These are phyloP conservation scores for Priceomyces castillae DNA, from an alignment of 805 yeast species.

Conservation along the genomic window DNA sequence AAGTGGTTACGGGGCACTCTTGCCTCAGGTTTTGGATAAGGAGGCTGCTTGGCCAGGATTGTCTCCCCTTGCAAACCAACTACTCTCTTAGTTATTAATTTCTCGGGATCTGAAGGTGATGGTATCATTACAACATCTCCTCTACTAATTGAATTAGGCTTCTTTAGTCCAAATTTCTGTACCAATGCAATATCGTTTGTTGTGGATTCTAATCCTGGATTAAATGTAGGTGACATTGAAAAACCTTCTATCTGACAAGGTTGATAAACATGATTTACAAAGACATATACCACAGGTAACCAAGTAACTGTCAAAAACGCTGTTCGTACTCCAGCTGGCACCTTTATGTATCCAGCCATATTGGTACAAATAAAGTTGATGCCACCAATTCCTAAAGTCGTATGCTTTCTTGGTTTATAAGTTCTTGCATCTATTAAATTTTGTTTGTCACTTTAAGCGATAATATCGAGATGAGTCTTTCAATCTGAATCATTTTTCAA, in stretches of 20 bases:
- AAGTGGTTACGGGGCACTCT: constrained; percentile 74
- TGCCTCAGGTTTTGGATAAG: constrained; percentile 63
- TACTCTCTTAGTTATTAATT: constrained; percentile 74
- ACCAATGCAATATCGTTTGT: constrained; percentile 62
- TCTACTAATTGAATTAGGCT: constrained; percentile 44
- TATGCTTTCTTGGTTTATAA: no score
- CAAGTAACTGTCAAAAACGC: constrained; percentile 45
- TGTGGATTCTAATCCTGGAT: constrained; percentile 54
- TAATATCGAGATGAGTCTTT: not conserved
- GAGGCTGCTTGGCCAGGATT: constrained; percentile 53
- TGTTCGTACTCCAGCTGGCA: constrained; percentile 15
- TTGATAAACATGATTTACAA: constrained; percentile 68
- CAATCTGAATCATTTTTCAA: not conserved
- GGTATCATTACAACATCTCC: constrained; percentile 77
- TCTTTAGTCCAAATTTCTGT: constrained; percentile 58
- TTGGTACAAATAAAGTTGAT: not conserved
- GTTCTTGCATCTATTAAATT: not conserved
- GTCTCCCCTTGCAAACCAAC: constrained; percentile 73
- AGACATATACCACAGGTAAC: constrained; percentile 75
- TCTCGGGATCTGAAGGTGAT: constrained; percentile 78
- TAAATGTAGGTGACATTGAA: constrained; percentile 88
- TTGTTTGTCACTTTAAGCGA: not conserved
- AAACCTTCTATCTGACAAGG: constrained; percentile 73
- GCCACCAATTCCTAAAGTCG: no score
- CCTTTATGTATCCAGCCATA: not conserved